phyloP scores from a whole-genome alignment of 345 rosid species.

The Citrus sp. region DNA sequence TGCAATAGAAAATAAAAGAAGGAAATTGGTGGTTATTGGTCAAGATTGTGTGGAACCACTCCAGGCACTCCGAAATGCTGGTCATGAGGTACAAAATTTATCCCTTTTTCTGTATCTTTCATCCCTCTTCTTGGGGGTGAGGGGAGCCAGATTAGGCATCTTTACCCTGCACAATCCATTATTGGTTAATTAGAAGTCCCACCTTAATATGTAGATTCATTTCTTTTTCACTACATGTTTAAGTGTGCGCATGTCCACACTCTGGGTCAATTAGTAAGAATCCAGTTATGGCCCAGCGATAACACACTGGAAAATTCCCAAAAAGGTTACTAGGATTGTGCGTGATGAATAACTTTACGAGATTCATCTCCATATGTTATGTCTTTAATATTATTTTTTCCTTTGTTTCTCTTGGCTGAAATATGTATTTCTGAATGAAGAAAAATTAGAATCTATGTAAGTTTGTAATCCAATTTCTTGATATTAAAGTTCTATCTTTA shows the following conservation, averaged over 20 bases:
- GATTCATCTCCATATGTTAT: background rate
- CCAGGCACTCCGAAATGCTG: conserved; percentile 72
- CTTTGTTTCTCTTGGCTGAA: background rate
- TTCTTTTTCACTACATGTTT: background rate
- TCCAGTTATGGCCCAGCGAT: background rate
- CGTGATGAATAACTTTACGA: background rate
- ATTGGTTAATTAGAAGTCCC: background rate
- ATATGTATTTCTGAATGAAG: background rate
- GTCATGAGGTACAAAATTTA: conserved; percentile 53
- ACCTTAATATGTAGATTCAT: background rate
- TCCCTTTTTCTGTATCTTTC: background rate
- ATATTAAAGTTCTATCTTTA: background rate
- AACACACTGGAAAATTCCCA: background rate
- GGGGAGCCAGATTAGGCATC: background rate
- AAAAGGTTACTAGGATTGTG: background rate
- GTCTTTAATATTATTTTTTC: background rate
- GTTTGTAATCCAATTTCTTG: background rate
- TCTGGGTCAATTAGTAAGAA: background rate
- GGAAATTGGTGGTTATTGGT: conserved; percentile 73
- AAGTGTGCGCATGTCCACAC: background rate
- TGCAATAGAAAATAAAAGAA: conserved; percentile 41
- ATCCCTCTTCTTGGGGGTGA: background rate
- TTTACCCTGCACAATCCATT: background rate
- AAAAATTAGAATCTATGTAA: background rate
- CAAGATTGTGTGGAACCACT: conserved; percentile 94